Conservation (phyloP, 257 asterid species). For the Nicotiana knightiana region DNA sequence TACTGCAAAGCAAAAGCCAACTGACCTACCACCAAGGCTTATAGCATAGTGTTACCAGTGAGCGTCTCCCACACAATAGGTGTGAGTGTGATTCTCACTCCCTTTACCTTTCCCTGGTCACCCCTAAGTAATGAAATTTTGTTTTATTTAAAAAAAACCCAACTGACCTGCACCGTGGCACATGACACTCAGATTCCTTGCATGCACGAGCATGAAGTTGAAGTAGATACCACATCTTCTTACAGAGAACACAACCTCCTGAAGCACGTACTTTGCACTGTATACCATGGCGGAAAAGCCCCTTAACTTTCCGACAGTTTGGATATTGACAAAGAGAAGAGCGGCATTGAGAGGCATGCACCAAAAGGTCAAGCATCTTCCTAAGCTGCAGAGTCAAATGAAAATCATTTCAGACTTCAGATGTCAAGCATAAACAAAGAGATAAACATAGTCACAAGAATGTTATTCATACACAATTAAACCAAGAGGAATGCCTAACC, state of each 20-base stretch:
- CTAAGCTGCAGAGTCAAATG: constrained; percentile 53
- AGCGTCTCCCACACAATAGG: neutral
- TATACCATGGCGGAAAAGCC: constrained; percentile 94
- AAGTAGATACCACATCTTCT: constrained; percentile 98
- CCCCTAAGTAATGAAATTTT: neutral
- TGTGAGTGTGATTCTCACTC: neutral
- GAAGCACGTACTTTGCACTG: constrained; percentile 77
- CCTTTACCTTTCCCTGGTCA: neutral
- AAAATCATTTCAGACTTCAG: constrained; percentile 15
- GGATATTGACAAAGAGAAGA: constrained; percentile 74
- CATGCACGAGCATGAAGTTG: constrained; percentile 98
- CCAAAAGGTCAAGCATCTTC: constrained; percentile 94
- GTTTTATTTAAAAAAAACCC: neutral
- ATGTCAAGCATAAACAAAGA: neutral
- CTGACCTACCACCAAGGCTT: constrained; percentile 52
- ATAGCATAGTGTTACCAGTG: neutral
- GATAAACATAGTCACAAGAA: neutral
- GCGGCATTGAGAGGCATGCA: constrained; percentile 91
- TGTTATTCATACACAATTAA: neutral
- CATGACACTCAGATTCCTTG: constrained; percentile 83
- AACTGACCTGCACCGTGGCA: constrained; percentile 97
- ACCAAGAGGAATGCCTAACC: neutral
- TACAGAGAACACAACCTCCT: constrained; percentile 89
- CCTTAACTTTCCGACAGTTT: constrained; percentile 91
- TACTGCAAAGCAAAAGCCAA: neutral